Conservation (phyloP, 1,284 basidiomycete species). For the Salmacisia buchloeana region DNA sequence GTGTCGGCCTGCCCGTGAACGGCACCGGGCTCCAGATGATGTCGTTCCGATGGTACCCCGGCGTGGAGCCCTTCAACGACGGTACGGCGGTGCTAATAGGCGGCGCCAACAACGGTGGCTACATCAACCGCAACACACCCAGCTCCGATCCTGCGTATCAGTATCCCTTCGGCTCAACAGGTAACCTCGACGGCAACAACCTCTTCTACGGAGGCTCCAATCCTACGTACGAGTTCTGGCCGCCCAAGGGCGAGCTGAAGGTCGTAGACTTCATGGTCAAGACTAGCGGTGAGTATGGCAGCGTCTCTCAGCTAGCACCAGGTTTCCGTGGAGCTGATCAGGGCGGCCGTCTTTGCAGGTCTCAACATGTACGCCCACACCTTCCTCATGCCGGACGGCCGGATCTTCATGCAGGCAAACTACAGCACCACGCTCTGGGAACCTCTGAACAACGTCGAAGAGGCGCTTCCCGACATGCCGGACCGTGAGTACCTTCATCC, state of each 20-base stretch:
- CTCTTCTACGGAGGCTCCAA: slow-evolving; percentile 29
- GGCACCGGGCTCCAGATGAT: slow-evolving; percentile 31
- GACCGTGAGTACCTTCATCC: slow-evolving; percentile 13
- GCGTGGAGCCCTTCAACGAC: slow-evolving; percentile 45
- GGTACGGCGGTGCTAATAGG: slow-evolving; percentile 45
- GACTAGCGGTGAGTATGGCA: slow-evolving; percentile 25
- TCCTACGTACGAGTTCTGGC: slow-evolving; percentile 48
- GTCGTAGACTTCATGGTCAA: slow-evolving; percentile 40
- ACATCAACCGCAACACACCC: slow-evolving; percentile 49
- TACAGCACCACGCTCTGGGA: slow-evolving; percentile 45
- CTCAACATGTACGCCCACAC: slow-evolving; percentile 51
- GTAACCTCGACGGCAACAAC: slow-evolving; percentile 15
- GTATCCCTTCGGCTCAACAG: not conserved
- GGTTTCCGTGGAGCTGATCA: too few species aligned
- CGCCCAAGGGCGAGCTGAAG: slow-evolving; percentile 20
- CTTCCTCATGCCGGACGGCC: slow-evolving; percentile 47
- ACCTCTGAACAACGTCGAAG: slow-evolving; percentile 29
- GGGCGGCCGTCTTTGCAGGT: slow-evolving; percentile 14
- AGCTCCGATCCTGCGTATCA: slow-evolving; percentile 37
- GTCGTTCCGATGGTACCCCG: slow-evolving; percentile 46
- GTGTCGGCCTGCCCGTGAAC: too few species aligned
- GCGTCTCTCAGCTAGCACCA: slow-evolving; percentile 3
- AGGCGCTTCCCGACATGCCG: slow-evolving; percentile 44
- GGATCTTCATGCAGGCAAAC: slow-evolving; percentile 50
- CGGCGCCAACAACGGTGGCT: slow-evolving; percentile 43